phyloP scores from a whole-genome alignment of 2,329 filamentous ascomycete genomes.

The Waltergamsia citrina region DNA sequence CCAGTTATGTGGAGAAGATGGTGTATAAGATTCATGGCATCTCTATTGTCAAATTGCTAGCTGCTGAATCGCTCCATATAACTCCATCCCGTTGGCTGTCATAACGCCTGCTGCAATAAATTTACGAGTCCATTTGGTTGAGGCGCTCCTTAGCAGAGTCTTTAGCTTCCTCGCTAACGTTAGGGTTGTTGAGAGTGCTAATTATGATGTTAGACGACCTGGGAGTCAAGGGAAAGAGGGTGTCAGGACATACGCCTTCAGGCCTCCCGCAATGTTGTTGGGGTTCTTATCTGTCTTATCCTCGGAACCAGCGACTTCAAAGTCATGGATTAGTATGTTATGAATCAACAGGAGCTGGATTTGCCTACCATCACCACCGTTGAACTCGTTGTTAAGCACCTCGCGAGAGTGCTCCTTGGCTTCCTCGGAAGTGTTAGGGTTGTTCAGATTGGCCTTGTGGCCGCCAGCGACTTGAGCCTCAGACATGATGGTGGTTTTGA shows the following conservation, averaged over 20 bases:
- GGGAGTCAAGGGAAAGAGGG: constrained; percentile 3
- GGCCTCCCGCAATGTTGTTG: constrained; percentile 40
- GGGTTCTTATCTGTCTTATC: constrained; percentile 37
- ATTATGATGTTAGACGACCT: constrained; percentile 12
- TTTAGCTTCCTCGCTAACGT: constrained; percentile 46
- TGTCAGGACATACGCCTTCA: constrained; percentile 41
- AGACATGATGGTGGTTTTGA: constrained; percentile 28
- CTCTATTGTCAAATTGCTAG: not conserved
- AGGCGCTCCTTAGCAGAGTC: constrained; percentile 42
- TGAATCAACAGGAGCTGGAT: not conserved
- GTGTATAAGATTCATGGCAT: not conserved
- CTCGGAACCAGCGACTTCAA: constrained; percentile 16
- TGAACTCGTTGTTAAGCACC: constrained; percentile 40
- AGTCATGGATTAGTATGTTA: not conserved
- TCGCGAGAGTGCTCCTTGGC: constrained; percentile 33
- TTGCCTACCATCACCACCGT: constrained; percentile 25
- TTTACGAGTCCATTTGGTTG: constrained; percentile 5
- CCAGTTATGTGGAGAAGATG: not conserved
- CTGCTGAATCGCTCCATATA: not conserved
- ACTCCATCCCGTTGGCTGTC: not conserved
- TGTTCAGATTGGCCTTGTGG: constrained; percentile 50
- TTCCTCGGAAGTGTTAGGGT: constrained; percentile 45
- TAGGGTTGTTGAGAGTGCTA: constrained; percentile 45
- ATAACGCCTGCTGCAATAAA: not conserved
- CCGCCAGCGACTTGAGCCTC: constrained; percentile 43